Conservation (phyloP, 2,329 filamentous ascomycete genomes). For the Colletotrichum magnum region DNA sequence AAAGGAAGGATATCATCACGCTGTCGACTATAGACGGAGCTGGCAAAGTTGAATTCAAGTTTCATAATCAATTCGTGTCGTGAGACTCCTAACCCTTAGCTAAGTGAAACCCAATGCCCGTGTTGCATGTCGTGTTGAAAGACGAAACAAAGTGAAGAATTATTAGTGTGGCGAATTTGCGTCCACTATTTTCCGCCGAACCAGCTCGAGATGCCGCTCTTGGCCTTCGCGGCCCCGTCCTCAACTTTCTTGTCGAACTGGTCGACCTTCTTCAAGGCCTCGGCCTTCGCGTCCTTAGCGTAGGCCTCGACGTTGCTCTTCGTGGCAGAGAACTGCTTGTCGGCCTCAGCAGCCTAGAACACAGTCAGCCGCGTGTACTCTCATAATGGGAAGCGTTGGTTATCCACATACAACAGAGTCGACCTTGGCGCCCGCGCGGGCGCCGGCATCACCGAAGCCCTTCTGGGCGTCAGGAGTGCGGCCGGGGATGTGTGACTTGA, state of each 20-base stretch:
- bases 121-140: not conserved
- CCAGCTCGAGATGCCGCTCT: slow-evolving; percentile 88
- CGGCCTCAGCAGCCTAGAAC: slow-evolving; percentile 72
- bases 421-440: slow-evolving; percentile 72
- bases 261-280: slow-evolving; percentile 81
- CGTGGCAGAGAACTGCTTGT: slow-evolving; percentile 73
- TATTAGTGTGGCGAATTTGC: too few relatives aligned
- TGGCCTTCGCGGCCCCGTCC: slow-evolving; percentile 83
- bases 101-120: slow-evolving; percentile 20
- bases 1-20: not conserved
- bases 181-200: slow-evolving; percentile 74
- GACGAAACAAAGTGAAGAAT: too few relatives aligned
- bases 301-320: slow-evolving; percentile 73
- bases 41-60: slow-evolving; percentile 14
- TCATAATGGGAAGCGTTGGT: too few relatives aligned
- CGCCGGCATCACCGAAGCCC: slow-evolving; percentile 65
- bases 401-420: slow-evolving; percentile 75
- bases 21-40: not conserved
- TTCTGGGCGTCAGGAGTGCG: slow-evolving; percentile 74
- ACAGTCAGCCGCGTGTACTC: slow-evolving; percentile 47
- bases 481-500: slow-evolving; percentile 77
- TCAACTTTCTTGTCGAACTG: slow-evolving; percentile 87
- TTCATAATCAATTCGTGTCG: slow-evolving; percentile 20
- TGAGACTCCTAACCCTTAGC: slow-evolving; percentile 22
- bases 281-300: slow-evolving; percentile 74